phyloP scores from a whole-genome alignment of 2,329 filamentous ascomycete species.

The Tolypocladium sp. region DNA sequence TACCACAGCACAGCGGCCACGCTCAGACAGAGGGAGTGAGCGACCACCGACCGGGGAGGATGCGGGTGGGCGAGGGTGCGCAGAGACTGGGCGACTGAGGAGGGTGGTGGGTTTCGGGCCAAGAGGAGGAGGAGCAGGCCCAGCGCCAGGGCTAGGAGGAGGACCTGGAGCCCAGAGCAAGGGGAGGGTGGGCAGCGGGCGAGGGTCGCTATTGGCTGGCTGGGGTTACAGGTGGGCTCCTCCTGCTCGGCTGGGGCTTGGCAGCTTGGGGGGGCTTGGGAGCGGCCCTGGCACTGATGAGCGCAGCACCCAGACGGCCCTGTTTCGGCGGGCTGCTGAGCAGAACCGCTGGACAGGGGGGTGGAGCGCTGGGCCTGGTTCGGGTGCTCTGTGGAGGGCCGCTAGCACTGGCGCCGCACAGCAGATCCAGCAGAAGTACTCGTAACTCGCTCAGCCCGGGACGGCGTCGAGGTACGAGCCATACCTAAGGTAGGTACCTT shows the following conservation, averaged over 20 bases:
- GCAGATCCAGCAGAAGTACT: too few relatives aligned
- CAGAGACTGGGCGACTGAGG: background rate
- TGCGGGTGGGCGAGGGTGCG: background rate
- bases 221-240: background rate
- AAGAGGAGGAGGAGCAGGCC: background rate
- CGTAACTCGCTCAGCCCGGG: background rate
- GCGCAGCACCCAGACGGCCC: background rate
- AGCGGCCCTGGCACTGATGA: background rate
- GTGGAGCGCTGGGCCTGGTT: too few relatives aligned
- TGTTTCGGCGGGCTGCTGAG: background rate
- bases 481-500: too few relatives aligned
- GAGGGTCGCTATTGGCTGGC: background rate
- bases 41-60: background rate
- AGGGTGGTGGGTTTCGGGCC: background rate
- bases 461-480: background rate
- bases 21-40: background rate
- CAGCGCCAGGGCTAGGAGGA: background rate
- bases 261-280: background rate
- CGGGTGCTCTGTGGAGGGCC: background rate
- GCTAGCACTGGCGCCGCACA: background rate
- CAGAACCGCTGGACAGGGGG: background rate
- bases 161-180: too few relatives aligned
- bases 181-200: background rate
- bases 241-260: background rate
- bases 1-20: background rate